These are phyloP conservation scores for Neoboletus subvelutipes DNA, from an alignment of 768 basidiomycete species.

Conservation along the genomic window DNA sequence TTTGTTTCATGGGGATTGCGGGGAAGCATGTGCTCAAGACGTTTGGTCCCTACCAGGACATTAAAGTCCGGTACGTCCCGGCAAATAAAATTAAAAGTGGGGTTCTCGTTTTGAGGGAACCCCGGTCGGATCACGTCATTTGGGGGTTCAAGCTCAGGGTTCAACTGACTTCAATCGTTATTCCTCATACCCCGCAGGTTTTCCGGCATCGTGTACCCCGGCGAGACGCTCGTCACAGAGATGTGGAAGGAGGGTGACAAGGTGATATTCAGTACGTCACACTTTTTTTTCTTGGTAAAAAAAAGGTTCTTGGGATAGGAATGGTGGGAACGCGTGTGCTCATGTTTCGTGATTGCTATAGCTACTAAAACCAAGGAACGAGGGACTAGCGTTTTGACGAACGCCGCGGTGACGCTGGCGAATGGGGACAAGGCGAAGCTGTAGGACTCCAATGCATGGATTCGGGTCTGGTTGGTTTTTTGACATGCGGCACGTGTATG, in stretches of 20 bases:
- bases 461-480: neutral
- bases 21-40: conserved; percentile 89
- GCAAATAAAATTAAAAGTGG: neutral
- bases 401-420: conserved; percentile 77
- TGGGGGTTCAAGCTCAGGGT: neutral
- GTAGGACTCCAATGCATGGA: conserved; percentile 32
- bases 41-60: conserved; percentile 84
- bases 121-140: neutral
- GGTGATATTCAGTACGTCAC: conserved; percentile 85
- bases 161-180: neutral
- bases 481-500: too few relatives aligned
- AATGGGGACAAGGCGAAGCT: conserved; percentile 59
- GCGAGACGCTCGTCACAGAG: conserved; percentile 91
- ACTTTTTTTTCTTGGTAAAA: neutral
- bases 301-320: neutral
- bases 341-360: conserved; percentile 29
- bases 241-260: conserved; percentile 98
- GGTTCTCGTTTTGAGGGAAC: neutral
- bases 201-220: conserved; percentile 89
- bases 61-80: conserved; percentile 81
- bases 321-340: neutral
- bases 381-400: conserved; percentile 64
- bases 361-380: conserved; percentile 90
- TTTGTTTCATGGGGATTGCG: conserved; percentile 91
- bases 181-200: conserved; percentile 48